These are phyloP conservation scores for Dichotomocladium elegans DNA, from an alignment of 371 early-diverging fungal species.

Conservation along the genomic window DNA sequence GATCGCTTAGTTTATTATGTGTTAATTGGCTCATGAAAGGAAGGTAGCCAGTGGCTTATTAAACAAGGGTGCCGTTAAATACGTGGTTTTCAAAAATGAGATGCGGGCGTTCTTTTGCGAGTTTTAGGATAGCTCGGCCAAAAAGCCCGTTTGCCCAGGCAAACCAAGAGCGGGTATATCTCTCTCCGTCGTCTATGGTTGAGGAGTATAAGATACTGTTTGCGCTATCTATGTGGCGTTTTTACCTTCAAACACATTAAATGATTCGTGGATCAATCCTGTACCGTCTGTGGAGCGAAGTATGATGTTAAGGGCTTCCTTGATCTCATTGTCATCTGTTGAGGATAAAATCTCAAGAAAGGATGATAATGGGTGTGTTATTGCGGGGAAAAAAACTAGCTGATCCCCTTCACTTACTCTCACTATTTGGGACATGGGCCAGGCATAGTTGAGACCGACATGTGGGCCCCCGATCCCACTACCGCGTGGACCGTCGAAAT, in stretches of 20 bases:
- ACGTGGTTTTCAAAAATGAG: slow-evolving; percentile 17
- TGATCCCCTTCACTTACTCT: slow-evolving; percentile 9
- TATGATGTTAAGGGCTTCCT: slow-evolving; percentile 25
- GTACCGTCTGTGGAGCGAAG: slow-evolving; percentile 24
- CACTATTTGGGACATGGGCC: slow-evolving; percentile 31
- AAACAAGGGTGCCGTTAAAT: not conserved
- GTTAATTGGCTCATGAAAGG: not conserved
- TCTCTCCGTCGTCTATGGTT: slow-evolving; percentile 5
- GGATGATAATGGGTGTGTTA: too few species aligned
- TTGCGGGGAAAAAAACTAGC: too few species aligned
- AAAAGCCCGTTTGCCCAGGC: slow-evolving; percentile 48
- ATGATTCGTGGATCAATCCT: slow-evolving; percentile 41
- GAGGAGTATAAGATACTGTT: not conserved
- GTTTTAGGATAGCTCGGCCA: slow-evolving; percentile 37
- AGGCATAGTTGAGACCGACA: slow-evolving; percentile 26
- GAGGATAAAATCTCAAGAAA: slow-evolving; percentile 21
- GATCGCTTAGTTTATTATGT: not conserved
- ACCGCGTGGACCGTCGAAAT: slow-evolving; percentile 43
- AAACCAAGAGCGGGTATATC: slow-evolving; percentile 41
- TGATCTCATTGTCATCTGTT: slow-evolving; percentile 25
- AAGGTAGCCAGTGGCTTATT: not conserved
- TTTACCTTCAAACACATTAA: slow-evolving; percentile 27
- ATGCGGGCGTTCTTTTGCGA: slow-evolving; percentile 27
- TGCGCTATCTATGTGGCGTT: not conserved
- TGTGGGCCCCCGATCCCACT: slow-evolving; percentile 69